Evolutionary conservation across 208 protist species (phyloP).

Genomic region (Trichomonas tenax): DNA sequence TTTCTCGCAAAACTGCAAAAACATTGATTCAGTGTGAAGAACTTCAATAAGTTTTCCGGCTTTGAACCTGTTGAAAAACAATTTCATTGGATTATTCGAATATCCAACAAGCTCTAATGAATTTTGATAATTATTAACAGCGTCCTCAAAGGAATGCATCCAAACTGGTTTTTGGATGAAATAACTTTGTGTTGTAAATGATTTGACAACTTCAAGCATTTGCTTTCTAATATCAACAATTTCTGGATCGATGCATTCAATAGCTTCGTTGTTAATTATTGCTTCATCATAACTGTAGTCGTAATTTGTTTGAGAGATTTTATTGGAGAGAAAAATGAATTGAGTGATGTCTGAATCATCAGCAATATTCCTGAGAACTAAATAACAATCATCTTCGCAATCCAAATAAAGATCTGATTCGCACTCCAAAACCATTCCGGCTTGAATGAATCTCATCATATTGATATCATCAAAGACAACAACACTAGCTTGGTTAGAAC

Average conservation of each 20-base stretch:
- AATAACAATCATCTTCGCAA: neutral
- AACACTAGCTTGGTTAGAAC: neutral
- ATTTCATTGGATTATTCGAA: neutral
- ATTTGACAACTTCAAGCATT: neutral
- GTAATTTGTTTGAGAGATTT: neutral
- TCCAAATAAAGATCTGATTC: too few species aligned
- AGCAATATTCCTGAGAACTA: neutral
- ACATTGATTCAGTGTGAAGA: neutral
- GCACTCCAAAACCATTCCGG: too few species aligned
- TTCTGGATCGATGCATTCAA: neutral
- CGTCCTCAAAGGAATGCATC: neutral
- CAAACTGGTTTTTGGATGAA: neutral
- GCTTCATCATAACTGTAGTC: neutral
- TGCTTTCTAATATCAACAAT: neutral
- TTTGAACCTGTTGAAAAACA: neutral
- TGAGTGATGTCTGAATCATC: neutral
- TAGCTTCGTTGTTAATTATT: neutral
- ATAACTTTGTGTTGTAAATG: neutral
- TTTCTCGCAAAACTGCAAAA: neutral
- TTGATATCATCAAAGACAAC: neutral
- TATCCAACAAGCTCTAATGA: neutral
- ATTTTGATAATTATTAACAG: neutral
- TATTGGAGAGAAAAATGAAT: neutral
- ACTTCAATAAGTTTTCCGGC: neutral
- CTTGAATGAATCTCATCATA: too few species aligned